These are phyloP conservation scores for Wallacemonas sp. DNA, from an alignment of 208 protist species.

Conservation along the genomic window DNA sequence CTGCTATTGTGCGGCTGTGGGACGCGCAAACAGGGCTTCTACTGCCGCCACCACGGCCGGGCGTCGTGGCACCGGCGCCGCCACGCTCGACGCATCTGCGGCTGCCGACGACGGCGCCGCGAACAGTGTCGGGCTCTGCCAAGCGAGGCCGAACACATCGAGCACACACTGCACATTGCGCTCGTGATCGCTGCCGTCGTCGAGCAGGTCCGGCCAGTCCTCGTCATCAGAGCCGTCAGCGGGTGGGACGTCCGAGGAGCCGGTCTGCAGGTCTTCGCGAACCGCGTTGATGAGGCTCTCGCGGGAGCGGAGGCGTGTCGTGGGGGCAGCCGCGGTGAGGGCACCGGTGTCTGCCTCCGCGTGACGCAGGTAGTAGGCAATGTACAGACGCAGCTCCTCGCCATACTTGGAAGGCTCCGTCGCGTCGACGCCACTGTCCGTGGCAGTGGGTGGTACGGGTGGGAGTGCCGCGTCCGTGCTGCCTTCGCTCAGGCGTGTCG, in stretches of 20 bases:
- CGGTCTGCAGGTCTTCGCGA: not conserved
- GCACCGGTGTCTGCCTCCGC: no score
- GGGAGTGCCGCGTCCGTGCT: not conserved
- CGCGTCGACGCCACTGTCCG: no score
- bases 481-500: not conserved
- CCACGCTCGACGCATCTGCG: not conserved
- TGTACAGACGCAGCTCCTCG: conserved; percentile 5
- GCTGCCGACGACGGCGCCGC: not conserved
- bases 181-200: conserved; percentile 59
- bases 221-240: not conserved
- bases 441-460: no score
- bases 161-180: conserved; percentile 74
- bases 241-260: not conserved
- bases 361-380: conserved; percentile 10
- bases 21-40: not conserved
- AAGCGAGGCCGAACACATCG: conserved; percentile 51
- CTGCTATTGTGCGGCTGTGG: not conserved
- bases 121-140: conserved; percentile 24
- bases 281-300: not conserved
- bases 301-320: not conserved
- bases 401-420: not conserved
- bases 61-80: not conserved
- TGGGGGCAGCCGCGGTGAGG: not conserved
- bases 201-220: conserved; percentile 32
- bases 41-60: conserved; percentile 3